These are phyloP conservation scores for Myxozyma sirexii DNA, from an alignment of 805 yeast species.

Conservation along the genomic window DNA sequence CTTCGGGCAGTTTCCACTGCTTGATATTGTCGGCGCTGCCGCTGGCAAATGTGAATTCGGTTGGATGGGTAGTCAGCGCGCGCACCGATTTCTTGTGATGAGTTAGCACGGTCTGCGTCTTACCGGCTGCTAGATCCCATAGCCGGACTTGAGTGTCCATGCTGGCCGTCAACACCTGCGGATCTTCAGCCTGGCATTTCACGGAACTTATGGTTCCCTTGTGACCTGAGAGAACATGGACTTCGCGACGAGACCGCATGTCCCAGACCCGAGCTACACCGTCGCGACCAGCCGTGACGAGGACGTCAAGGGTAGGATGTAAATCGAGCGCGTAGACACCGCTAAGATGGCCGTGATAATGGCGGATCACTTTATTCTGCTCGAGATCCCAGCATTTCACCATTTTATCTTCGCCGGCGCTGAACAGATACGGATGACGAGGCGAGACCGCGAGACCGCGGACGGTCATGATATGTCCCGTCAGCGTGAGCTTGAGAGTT, in stretches of 20 bases:
- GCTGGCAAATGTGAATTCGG: conserved; percentile 72
- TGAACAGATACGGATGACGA: conserved; percentile 83
- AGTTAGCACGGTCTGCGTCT: conserved; percentile 69
- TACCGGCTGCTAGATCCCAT: conserved; percentile 90
- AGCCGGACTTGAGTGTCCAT: conserved; percentile 81
- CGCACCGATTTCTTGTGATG: conserved; percentile 85
- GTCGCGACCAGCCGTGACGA: conserved; percentile 89
- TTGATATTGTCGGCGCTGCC: conserved; percentile 80
- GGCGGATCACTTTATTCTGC: conserved; percentile 74
- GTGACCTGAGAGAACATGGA: conserved; percentile 82
- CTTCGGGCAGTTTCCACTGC: conserved; percentile 83
- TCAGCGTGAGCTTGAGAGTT: conserved; percentile 67
- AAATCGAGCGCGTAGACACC: conserved; percentile 82
- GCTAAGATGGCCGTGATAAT: conserved; percentile 92
- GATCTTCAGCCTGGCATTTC: conserved; percentile 68
- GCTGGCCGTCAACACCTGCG: conserved; percentile 82
- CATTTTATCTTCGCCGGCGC: conserved; percentile 90
- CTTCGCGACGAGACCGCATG: conserved; percentile 73
- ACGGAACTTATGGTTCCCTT: conserved; percentile 72
- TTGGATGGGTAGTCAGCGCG: conserved; percentile 67
- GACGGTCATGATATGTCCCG: conserved; percentile 92
- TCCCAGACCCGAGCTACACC: conserved; percentile 91
- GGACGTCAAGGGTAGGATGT: conserved; percentile 83
- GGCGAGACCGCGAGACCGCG: conserved; percentile 72
- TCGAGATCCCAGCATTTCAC: conserved; percentile 97